These are phyloP conservation scores for Draba incana DNA, from an alignment of 345 rosid genomes.

Conservation along the genomic window DNA sequence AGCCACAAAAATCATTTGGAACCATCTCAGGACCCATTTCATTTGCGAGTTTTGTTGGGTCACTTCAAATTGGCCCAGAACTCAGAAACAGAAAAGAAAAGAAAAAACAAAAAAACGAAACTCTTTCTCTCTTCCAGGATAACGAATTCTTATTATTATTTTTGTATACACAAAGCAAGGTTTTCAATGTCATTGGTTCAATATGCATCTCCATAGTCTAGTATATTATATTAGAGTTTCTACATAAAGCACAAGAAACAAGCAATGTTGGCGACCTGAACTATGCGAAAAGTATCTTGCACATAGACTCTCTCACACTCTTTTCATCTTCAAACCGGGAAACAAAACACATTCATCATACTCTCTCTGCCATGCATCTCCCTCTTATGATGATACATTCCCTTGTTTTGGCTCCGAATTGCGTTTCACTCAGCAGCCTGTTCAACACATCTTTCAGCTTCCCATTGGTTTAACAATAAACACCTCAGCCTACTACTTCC, in stretches of 20 bases:
- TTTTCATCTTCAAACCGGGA: slow-evolving; percentile 11
- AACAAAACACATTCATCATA: slow-evolving; percentile 15
- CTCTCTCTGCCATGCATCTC: slow-evolving; percentile 26
- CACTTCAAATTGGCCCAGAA: slow-evolving; percentile 5
- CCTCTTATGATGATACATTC: slow-evolving; percentile 3
- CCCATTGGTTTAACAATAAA: slow-evolving; percentile 3
- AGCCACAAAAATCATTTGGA: slow-evolving; percentile 31
- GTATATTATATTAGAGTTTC: slow-evolving; percentile 9
- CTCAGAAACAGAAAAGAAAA: no score
- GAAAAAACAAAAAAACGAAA: no score
- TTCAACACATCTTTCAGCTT: slow-evolving; percentile 24
- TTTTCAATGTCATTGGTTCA: neutral
- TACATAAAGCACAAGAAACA: slow-evolving; percentile 29
- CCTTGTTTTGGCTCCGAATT: slow-evolving; percentile 4
- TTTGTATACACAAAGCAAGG: neutral
- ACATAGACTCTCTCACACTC: neutral
- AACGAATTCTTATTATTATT: neutral
- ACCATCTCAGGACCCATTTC: neutral
- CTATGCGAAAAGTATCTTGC: slow-evolving; percentile 9
- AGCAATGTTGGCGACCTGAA: slow-evolving; percentile 12
- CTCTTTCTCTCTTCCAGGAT: no score
- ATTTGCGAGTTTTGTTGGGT: neutral
- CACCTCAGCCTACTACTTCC: neutral
- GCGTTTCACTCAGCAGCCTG: slow-evolving; percentile 43
- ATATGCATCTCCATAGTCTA: neutral